Base-by-base conservation (phyloP, 164 flowering plant genomes). In the Dillenia turbinata region DNA sequence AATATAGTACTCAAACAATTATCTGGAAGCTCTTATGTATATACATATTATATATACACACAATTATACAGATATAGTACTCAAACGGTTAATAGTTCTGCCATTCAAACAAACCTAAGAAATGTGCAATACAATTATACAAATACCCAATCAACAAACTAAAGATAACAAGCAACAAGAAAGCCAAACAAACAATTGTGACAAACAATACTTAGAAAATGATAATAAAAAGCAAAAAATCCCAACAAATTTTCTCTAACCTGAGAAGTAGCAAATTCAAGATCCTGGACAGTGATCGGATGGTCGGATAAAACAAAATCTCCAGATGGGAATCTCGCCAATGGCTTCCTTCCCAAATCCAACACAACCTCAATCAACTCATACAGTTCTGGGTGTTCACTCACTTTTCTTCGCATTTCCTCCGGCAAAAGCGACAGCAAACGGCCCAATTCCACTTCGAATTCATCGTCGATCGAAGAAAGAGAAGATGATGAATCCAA, bases 281-380 rank as follows among this genome's bases (percentile, higher is more conserved):
- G 71, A 64, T 88, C 92, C 51, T 77, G 70, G 56, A 74, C 69
- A 0, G 86, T 74, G 54, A 93, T 79, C 1, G 83, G 82, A 10
- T 33, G 64, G 52, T 90, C 81, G 10, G 89, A 90, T 50, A 93
- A 63, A 11, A 81, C 63, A 56, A 84, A 83, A 50, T 93, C 98
- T 1, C 97, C 98, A 9, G 88, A 80, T 0, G 96, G 97, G 54
- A 90, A 89, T 10, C 98, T 77, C 15, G 91, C 98, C 49, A 90
- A 57, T 2, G 98, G 98, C 67, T 69, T 81, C 16, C 96, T 77
- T 14, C 98, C 97, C 75, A 93, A 81, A 68, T 93, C 98, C 96
- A 93, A 77, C 1, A 88, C 98, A n/a, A 90, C 89, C 67, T 90
- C 98, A 65, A 89, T 85, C 78, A 93, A 60, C 2, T 86, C 73